These are phyloP conservation scores for Acer saccharum DNA, from an alignment of 345 rosid species.

Conservation along the genomic window DNA sequence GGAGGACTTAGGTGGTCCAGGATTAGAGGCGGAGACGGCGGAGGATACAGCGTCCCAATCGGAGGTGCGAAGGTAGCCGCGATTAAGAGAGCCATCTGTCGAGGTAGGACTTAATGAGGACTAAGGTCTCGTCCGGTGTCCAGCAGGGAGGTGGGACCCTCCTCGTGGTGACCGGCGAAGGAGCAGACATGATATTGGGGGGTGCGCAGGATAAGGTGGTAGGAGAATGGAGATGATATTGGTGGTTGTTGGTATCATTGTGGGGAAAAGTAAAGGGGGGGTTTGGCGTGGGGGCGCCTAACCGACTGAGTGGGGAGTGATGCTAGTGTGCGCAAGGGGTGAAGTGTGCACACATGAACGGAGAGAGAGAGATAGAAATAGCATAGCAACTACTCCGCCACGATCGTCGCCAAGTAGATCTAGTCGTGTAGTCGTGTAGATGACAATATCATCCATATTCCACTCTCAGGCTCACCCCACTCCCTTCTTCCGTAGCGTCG, in stretches of 20 bases:
- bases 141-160: conserved; percentile 83
- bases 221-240: too few relatives aligned
- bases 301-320: conserved; percentile 23
- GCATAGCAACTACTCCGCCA: conserved; percentile 32
- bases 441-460: too few relatives aligned
- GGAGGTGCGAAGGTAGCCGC: conserved; percentile 65
- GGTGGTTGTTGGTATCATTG: conserved; percentile 2
- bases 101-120: conserved; percentile 60
- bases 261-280: conserved; percentile 6
- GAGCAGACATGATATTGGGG: conserved; percentile 23
- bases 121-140: conserved; percentile 62
- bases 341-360: not conserved
- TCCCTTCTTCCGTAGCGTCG: not conserved
- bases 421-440: too few relatives aligned
- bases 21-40: conserved; percentile 39
- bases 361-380: not conserved
- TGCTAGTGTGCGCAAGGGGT: conserved; percentile 15
- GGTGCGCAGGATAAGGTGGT: not conserved
- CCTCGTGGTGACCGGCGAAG: conserved; percentile 27
- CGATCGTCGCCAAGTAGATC: conserved; percentile 21
- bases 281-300: conserved; percentile 18
- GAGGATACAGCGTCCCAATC: conserved; percentile 72
- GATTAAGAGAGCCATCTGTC: conserved; percentile 69
- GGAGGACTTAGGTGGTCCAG: conserved; percentile 47
- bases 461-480: conserved; percentile 9